A percentile compares a stretch with the other conserved stretches of the same genome.
These are phyloP conservation scores for Trichoderma harzianum DNA, from an alignment of 2,329 filamentous ascomycete genomes.

Conservation along the genomic window DNA sequence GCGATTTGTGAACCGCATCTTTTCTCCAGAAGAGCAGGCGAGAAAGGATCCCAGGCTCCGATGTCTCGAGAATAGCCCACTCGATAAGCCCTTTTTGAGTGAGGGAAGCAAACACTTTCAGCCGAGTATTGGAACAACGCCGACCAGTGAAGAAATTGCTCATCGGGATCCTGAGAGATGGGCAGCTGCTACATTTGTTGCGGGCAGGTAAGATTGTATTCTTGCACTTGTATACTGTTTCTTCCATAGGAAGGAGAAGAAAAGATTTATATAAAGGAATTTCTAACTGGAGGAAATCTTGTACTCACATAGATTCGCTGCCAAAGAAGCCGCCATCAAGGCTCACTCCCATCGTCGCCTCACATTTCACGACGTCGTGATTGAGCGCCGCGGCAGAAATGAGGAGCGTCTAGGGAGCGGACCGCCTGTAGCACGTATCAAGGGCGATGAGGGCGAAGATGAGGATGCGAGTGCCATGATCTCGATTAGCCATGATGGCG, in stretches of 20 bases:
- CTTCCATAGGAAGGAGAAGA: too few species aligned
- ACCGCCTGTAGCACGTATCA: constrained; percentile 45
- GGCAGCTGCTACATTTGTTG: constrained; percentile 35
- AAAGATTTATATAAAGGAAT: not conserved
- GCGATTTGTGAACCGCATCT: constrained; percentile 48
- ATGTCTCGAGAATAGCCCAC: not conserved
- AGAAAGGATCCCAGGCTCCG: constrained; percentile 25
- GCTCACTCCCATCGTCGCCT: constrained; percentile 60
- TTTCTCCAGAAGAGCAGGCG: constrained; percentile 38
- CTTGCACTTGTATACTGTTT: not conserved
- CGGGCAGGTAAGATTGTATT: constrained; percentile 31
- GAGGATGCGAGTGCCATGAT: constrained; percentile 58
- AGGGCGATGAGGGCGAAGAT: constrained; percentile 26
- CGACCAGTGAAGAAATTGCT: not conserved
- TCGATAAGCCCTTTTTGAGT: not conserved
- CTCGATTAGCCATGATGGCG: constrained; percentile 84
- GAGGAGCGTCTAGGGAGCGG: constrained; percentile 34
- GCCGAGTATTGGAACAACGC: constrained; percentile 4
- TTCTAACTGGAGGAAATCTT: not conserved
- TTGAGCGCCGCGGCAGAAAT: constrained; percentile 32
- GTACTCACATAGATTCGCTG: constrained; percentile 53
- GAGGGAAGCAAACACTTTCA: not conserved
- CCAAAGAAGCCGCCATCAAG: constrained; percentile 74
- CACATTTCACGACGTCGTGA: constrained; percentile 59
- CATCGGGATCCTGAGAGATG: constrained; percentile 30